Conservation (phyloP, 306 rosid genomes). For the Trifolium pratense region DNA sequence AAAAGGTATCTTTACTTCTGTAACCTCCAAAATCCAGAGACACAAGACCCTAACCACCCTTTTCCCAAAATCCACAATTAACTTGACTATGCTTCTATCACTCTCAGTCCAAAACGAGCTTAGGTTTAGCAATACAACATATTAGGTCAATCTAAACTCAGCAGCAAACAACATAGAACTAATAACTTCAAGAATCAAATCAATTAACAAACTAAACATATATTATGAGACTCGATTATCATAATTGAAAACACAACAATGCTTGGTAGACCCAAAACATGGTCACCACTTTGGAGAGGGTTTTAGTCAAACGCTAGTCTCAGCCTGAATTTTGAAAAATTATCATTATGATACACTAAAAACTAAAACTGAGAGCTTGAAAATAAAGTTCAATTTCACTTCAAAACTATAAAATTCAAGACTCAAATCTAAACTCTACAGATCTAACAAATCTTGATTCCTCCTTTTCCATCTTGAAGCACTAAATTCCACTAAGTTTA, state of each 20-base stretch:
- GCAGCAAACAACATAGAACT: conserved; percentile 7
- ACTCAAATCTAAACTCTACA: not conserved
- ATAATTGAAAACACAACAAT: conserved; percentile 11
- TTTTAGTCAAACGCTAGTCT: not conserved
- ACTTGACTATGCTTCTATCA: not conserved
- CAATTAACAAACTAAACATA: conserved; percentile 9
- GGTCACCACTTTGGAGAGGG: not conserved
- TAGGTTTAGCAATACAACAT: not conserved
- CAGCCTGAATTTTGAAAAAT: not conserved
- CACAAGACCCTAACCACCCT: not conserved
- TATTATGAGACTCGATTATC: not conserved
- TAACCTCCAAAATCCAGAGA: not conserved
- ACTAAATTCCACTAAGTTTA: not conserved
- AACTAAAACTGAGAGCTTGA: not conserved
- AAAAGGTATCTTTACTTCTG: not conserved
- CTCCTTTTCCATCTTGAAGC: too few species aligned
- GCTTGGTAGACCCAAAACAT: not conserved
- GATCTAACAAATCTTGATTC: not conserved
- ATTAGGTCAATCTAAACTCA: not conserved
- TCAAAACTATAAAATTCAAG: not conserved
- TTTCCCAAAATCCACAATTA: not conserved
- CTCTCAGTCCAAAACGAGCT: not conserved
- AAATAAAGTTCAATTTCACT: conserved; percentile 10
- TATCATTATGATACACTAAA: not conserved
- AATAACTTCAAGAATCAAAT: not conserved